Percentiles rank a stretch among this genome's conserved stretches.
Evolutionary conservation across 2,329 filamentous ascomycete species (phyloP).

Genomic region (Neophaeococcomyces mojaviensis): DNA sequence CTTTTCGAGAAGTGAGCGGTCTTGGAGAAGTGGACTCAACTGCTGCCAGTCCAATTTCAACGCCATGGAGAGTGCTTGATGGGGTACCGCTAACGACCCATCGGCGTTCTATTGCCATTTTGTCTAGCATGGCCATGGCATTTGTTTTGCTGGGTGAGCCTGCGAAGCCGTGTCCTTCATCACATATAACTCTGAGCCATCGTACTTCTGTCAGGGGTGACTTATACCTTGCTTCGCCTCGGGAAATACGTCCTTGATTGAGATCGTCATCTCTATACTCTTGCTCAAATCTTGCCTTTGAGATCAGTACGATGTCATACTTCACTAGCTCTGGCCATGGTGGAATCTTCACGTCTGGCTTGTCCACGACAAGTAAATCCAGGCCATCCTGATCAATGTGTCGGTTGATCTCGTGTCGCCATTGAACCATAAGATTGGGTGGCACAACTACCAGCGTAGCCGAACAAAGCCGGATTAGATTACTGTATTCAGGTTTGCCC

Average conservation of each 20-base stretch:
- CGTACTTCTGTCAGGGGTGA: constrained; percentile 64
- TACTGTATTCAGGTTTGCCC: constrained; percentile 25
- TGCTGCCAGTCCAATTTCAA: constrained; percentile 52
- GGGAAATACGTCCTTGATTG: constrained; percentile 38
- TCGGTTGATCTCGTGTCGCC: constrained; percentile 70
- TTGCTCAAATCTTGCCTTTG: constrained; percentile 63
- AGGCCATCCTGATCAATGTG: constrained; percentile 59
- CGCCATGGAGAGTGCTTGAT: constrained; percentile 71
- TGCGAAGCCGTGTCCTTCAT: constrained; percentile 82
- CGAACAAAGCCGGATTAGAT: constrained; percentile 53
- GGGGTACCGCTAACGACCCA: constrained; percentile 93
- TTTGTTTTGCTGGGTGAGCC: constrained; percentile 55
- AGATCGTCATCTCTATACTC: constrained; percentile 51
- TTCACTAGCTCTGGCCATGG: constrained; percentile 49
- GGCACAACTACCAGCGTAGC: constrained; percentile 75
- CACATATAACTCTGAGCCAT: constrained; percentile 83
- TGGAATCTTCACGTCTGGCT: constrained; percentile 48
- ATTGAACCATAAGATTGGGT: constrained; percentile 74
- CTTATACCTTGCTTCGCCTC: constrained; percentile 41
- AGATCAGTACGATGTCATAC: constrained; percentile 73
- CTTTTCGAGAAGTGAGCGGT: neutral
- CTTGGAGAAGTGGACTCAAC: constrained; percentile 26
- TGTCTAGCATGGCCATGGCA: constrained; percentile 47
- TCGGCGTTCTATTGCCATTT: constrained; percentile 57
- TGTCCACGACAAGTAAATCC: constrained; percentile 56